Percentiles rank a stretch among this genome's conserved stretches.
phyloP scores from a whole-genome alignment of 1,284 basidiomycete species.

The Nidula niveotomentosa region DNA sequence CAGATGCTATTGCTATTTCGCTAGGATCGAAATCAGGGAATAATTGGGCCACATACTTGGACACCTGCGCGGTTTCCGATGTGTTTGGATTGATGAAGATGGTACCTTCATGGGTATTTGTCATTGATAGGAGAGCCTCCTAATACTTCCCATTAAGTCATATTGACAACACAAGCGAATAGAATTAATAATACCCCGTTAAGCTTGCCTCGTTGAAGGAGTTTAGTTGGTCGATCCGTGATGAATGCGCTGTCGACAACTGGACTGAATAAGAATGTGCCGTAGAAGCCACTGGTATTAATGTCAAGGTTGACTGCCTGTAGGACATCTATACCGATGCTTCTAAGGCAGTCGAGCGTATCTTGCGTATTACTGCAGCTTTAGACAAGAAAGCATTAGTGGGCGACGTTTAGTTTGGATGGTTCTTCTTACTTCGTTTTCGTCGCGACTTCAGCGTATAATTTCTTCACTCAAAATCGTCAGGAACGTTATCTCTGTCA shows the following conservation, averaged over 20 bases:
- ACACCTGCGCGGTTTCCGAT: constrained; percentile 20
- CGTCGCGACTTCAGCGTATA: constrained; percentile 30
- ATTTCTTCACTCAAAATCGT: constrained; percentile 14
- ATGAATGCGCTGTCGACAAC: constrained; percentile 47
- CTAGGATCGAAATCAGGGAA: constrained; percentile 30
- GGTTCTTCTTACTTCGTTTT: constrained; percentile 27
- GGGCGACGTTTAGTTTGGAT: not conserved
- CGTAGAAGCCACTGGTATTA: constrained; percentile 32
- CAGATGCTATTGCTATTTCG: constrained; percentile 20
- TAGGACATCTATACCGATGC: constrained; percentile 23
- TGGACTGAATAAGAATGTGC: constrained; percentile 39
- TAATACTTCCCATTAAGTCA: constrained; percentile 6
- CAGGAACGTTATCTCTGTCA: not conserved
- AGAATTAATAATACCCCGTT: constrained; percentile 33
- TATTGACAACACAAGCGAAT: no score
- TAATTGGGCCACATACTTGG: constrained; percentile 31
- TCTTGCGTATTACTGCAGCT: constrained; percentile 34
- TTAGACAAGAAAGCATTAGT: not conserved
- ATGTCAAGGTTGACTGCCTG: constrained; percentile 34
- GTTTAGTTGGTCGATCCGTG: constrained; percentile 34
- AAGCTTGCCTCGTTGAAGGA: constrained; percentile 29
- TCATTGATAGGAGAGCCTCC: constrained; percentile 28
- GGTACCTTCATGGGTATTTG: constrained; percentile 39
- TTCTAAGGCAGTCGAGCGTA: constrained; percentile 34
- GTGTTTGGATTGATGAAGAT: constrained; percentile 32